phyloP scores from a whole-genome alignment of 768 basidiomycete genomes.

The Polyporus arcularius region DNA sequence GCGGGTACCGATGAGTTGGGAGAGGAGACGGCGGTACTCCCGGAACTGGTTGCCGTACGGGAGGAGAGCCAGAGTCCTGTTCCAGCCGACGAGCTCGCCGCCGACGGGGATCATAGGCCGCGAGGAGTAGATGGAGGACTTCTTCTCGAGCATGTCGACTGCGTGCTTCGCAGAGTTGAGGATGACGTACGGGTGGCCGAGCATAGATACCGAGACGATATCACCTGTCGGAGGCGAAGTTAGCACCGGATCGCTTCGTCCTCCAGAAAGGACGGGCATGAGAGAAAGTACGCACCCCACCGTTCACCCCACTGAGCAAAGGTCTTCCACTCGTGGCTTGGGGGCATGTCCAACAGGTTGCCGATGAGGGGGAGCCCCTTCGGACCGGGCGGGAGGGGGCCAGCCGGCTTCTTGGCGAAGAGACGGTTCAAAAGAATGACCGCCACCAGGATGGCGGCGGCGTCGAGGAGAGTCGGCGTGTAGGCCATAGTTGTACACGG shows the following conservation, averaged over 20 bases:
- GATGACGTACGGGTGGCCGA: conserved; percentile 31
- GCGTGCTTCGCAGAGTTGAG: conserved; percentile 31
- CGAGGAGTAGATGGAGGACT: conserved; percentile 33
- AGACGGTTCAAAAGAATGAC: conserved; percentile 18
- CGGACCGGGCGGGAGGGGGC: conserved; percentile 30
- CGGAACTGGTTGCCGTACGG: conserved; percentile 30
- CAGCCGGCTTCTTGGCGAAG: conserved; percentile 12
- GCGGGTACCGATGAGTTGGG: conserved; percentile 25
- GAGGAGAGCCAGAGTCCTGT: conserved; percentile 21
- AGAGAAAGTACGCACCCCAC: conserved; percentile 20
- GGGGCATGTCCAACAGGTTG: conserved; percentile 28
- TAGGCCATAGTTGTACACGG: conserved; percentile 14
- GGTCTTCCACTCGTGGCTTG: conserved; percentile 24
- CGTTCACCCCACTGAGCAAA: conserved; percentile 25
- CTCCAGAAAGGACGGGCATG: background rate
- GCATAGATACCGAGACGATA: conserved; percentile 29
- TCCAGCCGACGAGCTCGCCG: conserved; percentile 32
- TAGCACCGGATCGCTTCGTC: background rate
- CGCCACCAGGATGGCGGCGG: conserved; percentile 17
- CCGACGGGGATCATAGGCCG: conserved; percentile 28
- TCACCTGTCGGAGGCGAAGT: conserved; percentile 23
- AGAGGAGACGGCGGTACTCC: conserved; percentile 27
- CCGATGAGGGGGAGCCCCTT: conserved; percentile 27
- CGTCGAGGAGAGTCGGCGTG: conserved; percentile 20
- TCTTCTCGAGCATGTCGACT: conserved; percentile 32